Conservation (phyloP, 2,329 filamentous ascomycete species). For the Talaromyces sp. region DNA sequence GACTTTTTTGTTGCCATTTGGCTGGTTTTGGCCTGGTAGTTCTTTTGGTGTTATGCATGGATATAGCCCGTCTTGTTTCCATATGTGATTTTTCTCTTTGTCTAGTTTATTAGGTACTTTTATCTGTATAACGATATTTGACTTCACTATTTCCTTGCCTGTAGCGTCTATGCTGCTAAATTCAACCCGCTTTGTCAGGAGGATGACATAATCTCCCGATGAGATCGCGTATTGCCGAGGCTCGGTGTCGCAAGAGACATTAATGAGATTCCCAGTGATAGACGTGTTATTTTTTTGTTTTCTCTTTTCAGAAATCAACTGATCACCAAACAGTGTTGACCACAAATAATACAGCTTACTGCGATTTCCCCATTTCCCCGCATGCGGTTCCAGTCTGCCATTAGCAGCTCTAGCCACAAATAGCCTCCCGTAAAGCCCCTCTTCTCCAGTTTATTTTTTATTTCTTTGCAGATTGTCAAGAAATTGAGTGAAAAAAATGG, state of each 20-base stretch:
- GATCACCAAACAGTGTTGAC: neutral
- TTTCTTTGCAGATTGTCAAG: neutral
- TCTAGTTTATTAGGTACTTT: conserved; percentile 29
- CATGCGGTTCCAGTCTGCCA: neutral
- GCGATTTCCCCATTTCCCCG: neutral
- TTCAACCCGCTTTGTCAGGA: neutral
- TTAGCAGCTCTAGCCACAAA: neutral
- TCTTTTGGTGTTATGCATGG: conserved; percentile 27
- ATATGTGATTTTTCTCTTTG: conserved; percentile 21
- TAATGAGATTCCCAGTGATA: neutral
- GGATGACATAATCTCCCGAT: conserved; percentile 12
- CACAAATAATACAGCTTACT: neutral
- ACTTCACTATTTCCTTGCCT: neutral
- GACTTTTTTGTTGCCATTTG: neutral
- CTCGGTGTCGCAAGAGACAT: conserved; percentile 1
- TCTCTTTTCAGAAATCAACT: neutral
- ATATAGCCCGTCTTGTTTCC: conserved; percentile 34
- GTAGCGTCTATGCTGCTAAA: neutral
- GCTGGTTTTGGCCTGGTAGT: neutral
- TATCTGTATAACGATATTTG: conserved; percentile 30
- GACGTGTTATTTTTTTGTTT: neutral
- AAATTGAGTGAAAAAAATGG: conserved; percentile 41
- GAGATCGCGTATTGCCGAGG: conserved; percentile 15
- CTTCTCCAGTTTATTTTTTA: neutral
- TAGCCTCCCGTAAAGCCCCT: neutral